Percentiles rank a stretch among this genome's conserved stretches.
Conservation (phyloP, 139 green algal species). For the Volvox africanus region DNA sequence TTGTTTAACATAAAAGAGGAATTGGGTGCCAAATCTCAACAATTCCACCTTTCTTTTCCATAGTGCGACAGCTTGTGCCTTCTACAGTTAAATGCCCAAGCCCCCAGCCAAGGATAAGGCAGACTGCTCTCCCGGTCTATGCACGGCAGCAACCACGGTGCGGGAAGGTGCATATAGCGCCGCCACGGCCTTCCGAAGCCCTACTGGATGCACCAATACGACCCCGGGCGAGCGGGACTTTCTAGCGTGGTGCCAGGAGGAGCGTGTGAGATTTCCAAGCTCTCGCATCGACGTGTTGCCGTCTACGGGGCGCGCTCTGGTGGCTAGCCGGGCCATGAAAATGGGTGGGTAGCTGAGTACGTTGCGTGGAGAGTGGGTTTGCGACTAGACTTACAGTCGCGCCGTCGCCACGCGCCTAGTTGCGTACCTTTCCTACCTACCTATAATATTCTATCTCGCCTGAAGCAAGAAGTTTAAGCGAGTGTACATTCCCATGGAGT, state of each 20-base stretch:
- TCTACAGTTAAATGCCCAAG: not conserved
- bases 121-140: not conserved
- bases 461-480: too few species aligned
- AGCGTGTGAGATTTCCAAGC: constrained; percentile 44
- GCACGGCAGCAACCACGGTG: not conserved
- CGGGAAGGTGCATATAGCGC: not conserved
- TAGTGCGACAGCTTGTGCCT: too few species aligned
- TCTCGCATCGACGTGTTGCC: constrained; percentile 15
- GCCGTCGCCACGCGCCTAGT: too few species aligned
- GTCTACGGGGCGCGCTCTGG: constrained; percentile 10
- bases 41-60: too few species aligned
- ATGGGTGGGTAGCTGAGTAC: constrained; percentile 18
- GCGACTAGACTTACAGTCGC: too few species aligned
- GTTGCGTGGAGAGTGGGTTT: not conserved
- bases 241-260: not conserved
- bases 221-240: constrained; percentile 13
- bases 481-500: too few species aligned
- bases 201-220: constrained; percentile 20
- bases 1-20: too few species aligned
- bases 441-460: too few species aligned
- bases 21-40: too few species aligned
- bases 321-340: constrained; percentile 32
- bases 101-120: not conserved
- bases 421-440: too few species aligned
- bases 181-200: constrained; percentile 1